Base-by-base conservation (phyloP, 2,329 filamentous ascomycete species). In the Monosporascus sp. region DNA sequence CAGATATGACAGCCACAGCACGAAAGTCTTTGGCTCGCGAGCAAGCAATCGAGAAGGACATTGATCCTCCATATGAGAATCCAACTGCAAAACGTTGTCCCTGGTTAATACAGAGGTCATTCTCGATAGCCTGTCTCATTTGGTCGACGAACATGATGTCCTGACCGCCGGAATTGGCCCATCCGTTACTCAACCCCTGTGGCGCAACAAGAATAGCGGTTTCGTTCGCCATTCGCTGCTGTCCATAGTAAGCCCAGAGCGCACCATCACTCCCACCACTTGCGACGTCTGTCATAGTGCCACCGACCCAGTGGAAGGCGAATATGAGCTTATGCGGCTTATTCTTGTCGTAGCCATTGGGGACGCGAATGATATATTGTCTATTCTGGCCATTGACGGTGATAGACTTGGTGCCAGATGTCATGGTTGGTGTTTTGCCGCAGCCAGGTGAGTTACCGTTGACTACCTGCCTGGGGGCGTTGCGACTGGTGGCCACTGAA, bases 251-350 rank as follows among this genome's bases (percentile, higher is more conserved):
- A 5, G 39, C 49, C 49, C 49, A 50, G 8, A 50, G 38, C 49
- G 43, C 49, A 38, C 18, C 9, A 31, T 50, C 49, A 38, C 38
- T 45, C n/a, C 49, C 49, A 41, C 49, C 49, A 41, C 49, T 50
- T 27, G 49, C 43, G 22, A 50, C 18, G 49, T 50, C 49, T 24
- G 43, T 22, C 49, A 50, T 50, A 18, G 49, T 50, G 24, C 49
- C 49, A 31, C 49, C 49, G 38, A 50, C 49, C 49, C 49, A 50
- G 49, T 50, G 49, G 49, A 50, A 50, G 49, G 49, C 49, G 49
- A 50, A 50, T n/a, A 50, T 50, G 38, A 50, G 49, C 49, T 44
- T 50, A 31, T 50, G 45, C 24, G 39, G 24, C 39, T 41, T 24
- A 18, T 20, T 50, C n/a, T 27, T 45, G 49, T 50, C 24, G 39